These are phyloP conservation scores for Juglanconis sp. DNA, from an alignment of 2,329 filamentous ascomycete genomes.

Conservation along the genomic window DNA sequence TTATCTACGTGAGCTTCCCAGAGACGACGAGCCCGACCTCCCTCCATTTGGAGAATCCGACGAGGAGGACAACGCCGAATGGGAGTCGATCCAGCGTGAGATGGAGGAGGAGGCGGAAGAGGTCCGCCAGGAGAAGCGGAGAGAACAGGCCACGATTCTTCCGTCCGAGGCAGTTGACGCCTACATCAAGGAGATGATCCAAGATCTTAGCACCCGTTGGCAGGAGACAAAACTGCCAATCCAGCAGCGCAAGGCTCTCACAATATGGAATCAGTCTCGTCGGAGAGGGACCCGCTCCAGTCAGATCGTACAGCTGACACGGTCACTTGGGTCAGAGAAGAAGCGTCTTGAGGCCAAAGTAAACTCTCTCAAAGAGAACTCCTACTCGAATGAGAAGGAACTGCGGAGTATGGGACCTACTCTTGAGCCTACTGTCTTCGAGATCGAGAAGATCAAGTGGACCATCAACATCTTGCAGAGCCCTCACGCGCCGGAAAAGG, in stretches of 20 bases:
- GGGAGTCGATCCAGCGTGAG: constrained; percentile 41
- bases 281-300: constrained; percentile 35
- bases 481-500: constrained; percentile 36
- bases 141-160: constrained; percentile 26
- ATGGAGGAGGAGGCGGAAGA: constrained; percentile 55
- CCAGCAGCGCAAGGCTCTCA: constrained; percentile 53
- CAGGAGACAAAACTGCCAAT: constrained; percentile 53
- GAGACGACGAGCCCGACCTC: constrained; percentile 36
- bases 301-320: constrained; percentile 43
- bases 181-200: constrained; percentile 53
- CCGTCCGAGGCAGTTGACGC: constrained; percentile 44
- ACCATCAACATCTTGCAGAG: constrained; percentile 43
- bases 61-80: constrained; percentile 37
- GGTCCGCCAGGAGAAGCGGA: constrained; percentile 22
- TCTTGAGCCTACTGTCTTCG: constrained; percentile 46
- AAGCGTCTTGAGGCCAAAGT: constrained; percentile 54
- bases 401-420: constrained; percentile 46
- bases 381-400: constrained; percentile 51
- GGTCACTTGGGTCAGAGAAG: constrained; percentile 40
- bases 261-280: constrained; percentile 58
- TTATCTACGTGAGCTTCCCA: constrained; percentile 30
- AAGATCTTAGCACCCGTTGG: constrained; percentile 54
- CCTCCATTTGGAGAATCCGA: constrained; percentile 55
- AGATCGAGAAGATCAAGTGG: constrained; percentile 54
- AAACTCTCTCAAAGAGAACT: constrained; percentile 46